Conservation (phyloP, 495 filamentous ascomycete genomes). For the Hypoxylon trugodes region DNA sequence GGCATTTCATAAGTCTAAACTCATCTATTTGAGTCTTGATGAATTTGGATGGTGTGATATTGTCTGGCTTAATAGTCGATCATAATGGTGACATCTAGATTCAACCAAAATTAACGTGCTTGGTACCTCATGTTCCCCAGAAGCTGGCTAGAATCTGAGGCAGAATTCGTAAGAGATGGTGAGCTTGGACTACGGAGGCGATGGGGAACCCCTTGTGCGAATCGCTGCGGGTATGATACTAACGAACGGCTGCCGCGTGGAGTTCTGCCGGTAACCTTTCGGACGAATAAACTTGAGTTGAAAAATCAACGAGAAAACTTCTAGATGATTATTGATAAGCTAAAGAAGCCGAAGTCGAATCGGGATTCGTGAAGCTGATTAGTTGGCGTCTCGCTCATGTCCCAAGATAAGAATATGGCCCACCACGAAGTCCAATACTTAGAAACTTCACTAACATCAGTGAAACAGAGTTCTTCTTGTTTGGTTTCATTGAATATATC, state of each 20-base stretch:
- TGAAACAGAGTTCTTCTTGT: constrained; percentile 18
- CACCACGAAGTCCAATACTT: constrained; percentile 9
- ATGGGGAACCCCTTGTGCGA: constrained; percentile 39
- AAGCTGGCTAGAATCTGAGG: constrained; percentile 31
- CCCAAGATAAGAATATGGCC: constrained; percentile 1
- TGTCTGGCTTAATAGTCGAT: constrained; percentile 24
- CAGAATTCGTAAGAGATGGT: constrained; percentile 31
- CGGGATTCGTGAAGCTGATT: constrained; percentile 20
- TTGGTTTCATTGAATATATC: constrained; percentile 2
- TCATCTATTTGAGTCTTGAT: constrained; percentile 3
- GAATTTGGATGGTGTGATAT: constrained; percentile 9
- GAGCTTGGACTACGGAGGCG: constrained; percentile 29
- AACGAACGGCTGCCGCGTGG: constrained; percentile 23
- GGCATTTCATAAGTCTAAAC: not conserved
- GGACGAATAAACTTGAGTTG: constrained; percentile 35
- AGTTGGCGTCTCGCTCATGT: constrained; percentile 30
- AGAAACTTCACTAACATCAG: not conserved
- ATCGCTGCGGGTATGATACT: constrained; percentile 37
- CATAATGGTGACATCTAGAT: constrained; percentile 39
- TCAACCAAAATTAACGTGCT: constrained; percentile 19
- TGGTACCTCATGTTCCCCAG: constrained; percentile 12
- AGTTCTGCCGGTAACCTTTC: constrained; percentile 19
- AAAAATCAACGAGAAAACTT: constrained; percentile 26
- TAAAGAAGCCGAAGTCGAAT: not conserved
- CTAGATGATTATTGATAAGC: constrained; percentile 2